Evolutionary conservation across 1,284 basidiomycete genomes (phyloP), one percentile per base, ranked within the genome.

Genomic region (Athelia psychrophila): DNA sequence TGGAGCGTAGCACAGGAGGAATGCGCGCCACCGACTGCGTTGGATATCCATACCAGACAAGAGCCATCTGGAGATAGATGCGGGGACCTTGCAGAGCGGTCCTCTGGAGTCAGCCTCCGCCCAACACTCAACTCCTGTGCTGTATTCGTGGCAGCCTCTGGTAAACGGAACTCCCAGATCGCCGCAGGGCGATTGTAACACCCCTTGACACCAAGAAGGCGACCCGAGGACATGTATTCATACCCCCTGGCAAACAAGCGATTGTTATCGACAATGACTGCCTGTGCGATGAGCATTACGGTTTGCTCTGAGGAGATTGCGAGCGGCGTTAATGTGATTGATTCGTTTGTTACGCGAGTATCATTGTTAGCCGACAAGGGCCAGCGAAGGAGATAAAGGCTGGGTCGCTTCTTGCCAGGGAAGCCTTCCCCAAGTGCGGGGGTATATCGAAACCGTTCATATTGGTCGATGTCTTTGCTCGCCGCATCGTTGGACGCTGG

Each of bases 121-220:
- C 56, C 53, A 45, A 70, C 44, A 16, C 30, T 18, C 5, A 32
- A 19, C 18, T 19, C 25, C 47, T 36, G 22, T 10, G 44, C 10
- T 9, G 6, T 18, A 18, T 42, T n/a, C n/a, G 20, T 42, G 27
- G 27, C 27, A 30, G 27, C 27, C n/a, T n/a, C 40, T 13, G 58
- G 62, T 2, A 70, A 50, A 18, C 50, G 54, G 20, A 88, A 56
- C 46, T 76, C 68, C 79, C 81, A 87, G 23, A 91, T 78, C 0
- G 74, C 73, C 2, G 76, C 66, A 0, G 81, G 80, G 1, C 86
- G 74, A 59, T 90, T 91, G 55, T 72, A 75, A 64, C 88, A 91
- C 18, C 71, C 74, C 51, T 78, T 80, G 52, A 85, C 63, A 0
- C 88, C 88, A 6, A 89, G 70, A 22, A 81, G 59, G 47, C 79